These are phyloP conservation scores for Colletotrichum falcatum DNA, from an alignment of 2,329 filamentous ascomycete species.

Conservation along the genomic window DNA sequence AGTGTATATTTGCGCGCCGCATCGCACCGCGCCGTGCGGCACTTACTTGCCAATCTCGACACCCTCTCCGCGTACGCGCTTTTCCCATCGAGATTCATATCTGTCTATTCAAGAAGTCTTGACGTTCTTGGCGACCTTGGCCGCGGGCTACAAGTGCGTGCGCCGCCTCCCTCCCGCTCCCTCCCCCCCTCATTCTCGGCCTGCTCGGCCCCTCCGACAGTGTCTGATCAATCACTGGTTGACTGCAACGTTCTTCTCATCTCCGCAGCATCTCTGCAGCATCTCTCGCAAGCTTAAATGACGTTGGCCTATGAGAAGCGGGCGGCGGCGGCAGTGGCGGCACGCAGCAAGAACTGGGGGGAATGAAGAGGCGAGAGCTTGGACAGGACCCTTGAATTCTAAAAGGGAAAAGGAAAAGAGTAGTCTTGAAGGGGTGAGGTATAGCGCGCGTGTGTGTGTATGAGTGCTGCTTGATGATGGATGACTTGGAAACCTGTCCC, in stretches of 20 bases:
- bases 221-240: background rate
- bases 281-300: background rate
- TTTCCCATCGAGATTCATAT: background rate
- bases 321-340: background rate
- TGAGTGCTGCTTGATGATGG: background rate
- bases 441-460: background rate
- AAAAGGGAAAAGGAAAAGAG: background rate
- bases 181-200: background rate
- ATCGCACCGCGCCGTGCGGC: background rate
- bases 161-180: too few species aligned
- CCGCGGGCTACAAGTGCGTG: background rate
- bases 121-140: background rate
- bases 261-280: too few species aligned
- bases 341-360: background rate
- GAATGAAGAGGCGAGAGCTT: background rate
- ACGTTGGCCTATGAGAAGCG: background rate
- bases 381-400: conserved; percentile 4
- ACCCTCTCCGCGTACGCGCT: background rate
- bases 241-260: background rate
- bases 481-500: background rate
- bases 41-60: too few species aligned
- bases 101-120: background rate
- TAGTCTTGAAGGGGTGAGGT: background rate
- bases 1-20: too few species aligned
- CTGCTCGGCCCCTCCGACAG: background rate